Evolutionary conservation across 2,329 filamentous ascomycete species (phyloP).

Genomic region (Camillea tinctor): DNA sequence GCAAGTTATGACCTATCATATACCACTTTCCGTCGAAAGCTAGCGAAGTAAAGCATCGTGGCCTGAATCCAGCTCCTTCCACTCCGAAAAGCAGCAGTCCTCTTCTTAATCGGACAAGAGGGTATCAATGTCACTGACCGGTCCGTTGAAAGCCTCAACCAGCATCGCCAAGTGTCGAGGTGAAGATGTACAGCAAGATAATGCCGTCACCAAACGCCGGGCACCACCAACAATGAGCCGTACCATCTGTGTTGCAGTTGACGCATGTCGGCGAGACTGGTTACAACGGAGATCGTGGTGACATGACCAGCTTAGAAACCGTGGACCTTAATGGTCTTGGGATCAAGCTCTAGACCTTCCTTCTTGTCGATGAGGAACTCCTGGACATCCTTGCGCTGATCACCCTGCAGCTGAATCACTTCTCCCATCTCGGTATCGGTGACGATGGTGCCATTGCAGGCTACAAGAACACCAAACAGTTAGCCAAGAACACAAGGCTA

Average conservation of each 20-base stretch:
- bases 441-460: constrained; percentile 99
- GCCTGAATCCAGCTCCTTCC: constrained; percentile 12
- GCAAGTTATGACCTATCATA: constrained; percentile 20
- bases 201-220: constrained; percentile 16
- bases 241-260: constrained; percentile 23
- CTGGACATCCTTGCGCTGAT: constrained; percentile 98
- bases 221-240: constrained; percentile 12
- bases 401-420: constrained; percentile 99
- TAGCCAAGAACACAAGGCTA: not conserved
- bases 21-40: constrained; percentile 19
- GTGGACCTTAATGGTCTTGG: constrained; percentile 91
- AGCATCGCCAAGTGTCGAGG: constrained; percentile 25
- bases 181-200: constrained; percentile 22
- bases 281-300: constrained; percentile 23
- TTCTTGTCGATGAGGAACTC: constrained; percentile 97
- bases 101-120: constrained; percentile 21
- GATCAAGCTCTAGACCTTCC: constrained; percentile 88
- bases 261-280: constrained; percentile 19
- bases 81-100: constrained; percentile 21
- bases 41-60: constrained; percentile 16
- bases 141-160: constrained; percentile 33
- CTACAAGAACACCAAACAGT: constrained; percentile 43
- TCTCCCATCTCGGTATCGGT: constrained; percentile 95
- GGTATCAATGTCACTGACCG: constrained; percentile 36
- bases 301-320: constrained; percentile 57